Percentiles rank a stretch among this genome's conserved stretches.
These are phyloP conservation scores for Phytophthora pinifolia DNA, from an alignment of 352 stramenopile genomes.

Conservation along the genomic window DNA sequence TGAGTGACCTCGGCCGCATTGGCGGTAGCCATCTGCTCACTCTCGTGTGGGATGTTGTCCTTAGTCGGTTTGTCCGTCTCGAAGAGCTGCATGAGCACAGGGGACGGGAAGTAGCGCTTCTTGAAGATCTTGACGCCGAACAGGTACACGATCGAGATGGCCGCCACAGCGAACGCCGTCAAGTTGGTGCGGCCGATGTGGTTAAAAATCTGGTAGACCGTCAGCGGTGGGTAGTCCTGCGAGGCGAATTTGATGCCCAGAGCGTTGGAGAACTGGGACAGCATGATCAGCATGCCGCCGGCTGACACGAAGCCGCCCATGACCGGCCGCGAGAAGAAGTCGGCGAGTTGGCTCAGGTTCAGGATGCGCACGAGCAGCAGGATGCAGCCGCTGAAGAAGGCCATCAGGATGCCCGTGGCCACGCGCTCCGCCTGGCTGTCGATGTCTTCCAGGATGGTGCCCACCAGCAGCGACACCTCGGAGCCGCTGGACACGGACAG, in stretches of 20 bases:
- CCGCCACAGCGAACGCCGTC: conserved; percentile 67
- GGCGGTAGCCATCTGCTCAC: conserved; percentile 17
- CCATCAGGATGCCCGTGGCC: conserved; percentile 48
- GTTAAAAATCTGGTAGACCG: conserved; percentile 62
- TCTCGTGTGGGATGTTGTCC: conserved; percentile 1
- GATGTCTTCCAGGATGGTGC: conserved; percentile 54
- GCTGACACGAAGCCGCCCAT: conserved; percentile 91
- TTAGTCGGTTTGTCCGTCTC: conserved; percentile 19
- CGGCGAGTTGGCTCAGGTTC: conserved; percentile 80
- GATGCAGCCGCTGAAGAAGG: conserved; percentile 84
- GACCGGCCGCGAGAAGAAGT: conserved; percentile 90
- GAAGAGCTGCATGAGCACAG: conserved; percentile 37
- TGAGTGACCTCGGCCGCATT: conserved; percentile 16
- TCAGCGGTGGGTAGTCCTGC: conserved; percentile 52
- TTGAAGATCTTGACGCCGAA: conserved; percentile 42
- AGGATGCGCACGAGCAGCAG: conserved; percentile 78
- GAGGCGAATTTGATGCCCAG: conserved; percentile 69
- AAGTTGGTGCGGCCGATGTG: conserved; percentile 67
- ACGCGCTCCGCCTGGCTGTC: conserved; percentile 41
- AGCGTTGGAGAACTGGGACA: conserved; percentile 86
- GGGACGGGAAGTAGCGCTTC: conserved; percentile 40
- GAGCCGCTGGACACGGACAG: conserved; percentile 79
- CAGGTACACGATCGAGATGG: conserved; percentile 57
- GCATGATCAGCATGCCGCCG: conserved; percentile 87
- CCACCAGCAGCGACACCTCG: conserved; percentile 58